Percentiles rank a stretch among this genome's conserved stretches.
phyloP scores from a whole-genome alignment of 306 rosid species.

The Begonia loranthoides region DNA sequence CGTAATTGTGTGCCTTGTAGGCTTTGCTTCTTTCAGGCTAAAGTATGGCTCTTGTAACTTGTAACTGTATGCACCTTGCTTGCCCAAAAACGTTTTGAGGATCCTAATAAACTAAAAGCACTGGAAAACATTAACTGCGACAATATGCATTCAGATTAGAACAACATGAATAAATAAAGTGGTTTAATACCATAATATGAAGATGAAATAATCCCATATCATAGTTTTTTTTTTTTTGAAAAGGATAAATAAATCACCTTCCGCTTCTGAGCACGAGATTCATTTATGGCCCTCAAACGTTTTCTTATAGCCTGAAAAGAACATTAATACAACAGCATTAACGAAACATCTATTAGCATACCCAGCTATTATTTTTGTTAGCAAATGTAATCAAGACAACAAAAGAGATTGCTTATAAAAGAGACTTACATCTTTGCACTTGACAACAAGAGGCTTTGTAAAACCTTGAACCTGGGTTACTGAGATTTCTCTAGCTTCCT shows the following conservation, averaged over 20 bases:
- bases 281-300: slow-evolving; percentile 85
- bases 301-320: slow-evolving; percentile 67
- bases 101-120: slow-evolving; percentile 4
- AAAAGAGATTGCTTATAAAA: neutral
- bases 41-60: too few species aligned
- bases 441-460: slow-evolving; percentile 36
- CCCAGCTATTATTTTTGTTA: too few species aligned
- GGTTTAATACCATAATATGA: slow-evolving; percentile 1
- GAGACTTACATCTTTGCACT: slow-evolving; percentile 67
- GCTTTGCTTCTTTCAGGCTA: too few species aligned
- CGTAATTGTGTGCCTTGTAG: too few species aligned
- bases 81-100: slow-evolving; percentile 9
- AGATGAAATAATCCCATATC: slow-evolving; percentile 1
- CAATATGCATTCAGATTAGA: slow-evolving; percentile 1
- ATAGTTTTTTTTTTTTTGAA: slow-evolving; percentile 3
- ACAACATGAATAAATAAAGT: neutral
- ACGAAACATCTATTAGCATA: too few species aligned
- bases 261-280: slow-evolving; percentile 89
- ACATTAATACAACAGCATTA: too few species aligned
- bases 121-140: neutral
- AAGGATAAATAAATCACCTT: slow-evolving; percentile 46
- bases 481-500: slow-evolving; percentile 82
- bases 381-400: too few species aligned
- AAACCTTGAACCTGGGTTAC: slow-evolving; percentile 46
- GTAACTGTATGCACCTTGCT: slow-evolving; percentile 8